These are phyloP conservation scores for Amoebophrya sp. DNA, from an alignment of 169 alveolate genomes.

Conservation along the genomic window DNA sequence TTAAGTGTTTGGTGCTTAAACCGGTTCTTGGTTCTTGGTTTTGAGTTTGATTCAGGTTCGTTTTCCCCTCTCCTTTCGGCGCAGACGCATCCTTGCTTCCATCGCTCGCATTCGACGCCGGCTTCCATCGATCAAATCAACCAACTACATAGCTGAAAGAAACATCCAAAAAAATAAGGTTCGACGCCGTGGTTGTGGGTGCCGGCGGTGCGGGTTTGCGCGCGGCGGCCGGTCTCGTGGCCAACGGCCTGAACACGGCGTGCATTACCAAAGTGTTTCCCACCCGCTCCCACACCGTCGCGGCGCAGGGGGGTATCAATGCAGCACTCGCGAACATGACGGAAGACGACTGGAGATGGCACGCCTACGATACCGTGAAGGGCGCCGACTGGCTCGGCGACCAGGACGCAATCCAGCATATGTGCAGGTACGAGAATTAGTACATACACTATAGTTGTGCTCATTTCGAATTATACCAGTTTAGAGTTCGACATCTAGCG, in stretches of 20 bases:
- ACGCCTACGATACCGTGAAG: constrained; percentile 82
- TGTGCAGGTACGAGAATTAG: constrained; percentile 77
- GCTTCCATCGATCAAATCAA: constrained; percentile 57
- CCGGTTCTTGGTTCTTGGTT: no score
- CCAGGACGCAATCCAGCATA: constrained; percentile 91
- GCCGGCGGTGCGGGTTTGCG: constrained; percentile 98
- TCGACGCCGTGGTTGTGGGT: constrained; percentile 94
- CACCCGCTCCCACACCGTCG: constrained; percentile 96
- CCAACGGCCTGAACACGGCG: constrained; percentile 66
- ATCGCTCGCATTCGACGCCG: no score
- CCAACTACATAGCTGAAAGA: no score
- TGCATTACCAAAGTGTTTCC: constrained; percentile 90
- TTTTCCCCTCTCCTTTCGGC: no score
- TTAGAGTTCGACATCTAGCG: no score
- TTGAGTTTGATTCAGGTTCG: no score
- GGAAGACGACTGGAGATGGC: constrained; percentile 83
- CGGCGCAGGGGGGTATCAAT: constrained; percentile 91
- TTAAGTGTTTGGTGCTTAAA: no score
- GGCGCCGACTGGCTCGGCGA: constrained; percentile 89
- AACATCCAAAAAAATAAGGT: no score
- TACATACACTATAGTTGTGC: no score
- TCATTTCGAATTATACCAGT: no score
- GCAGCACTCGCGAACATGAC: constrained; percentile 88
- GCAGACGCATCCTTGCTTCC: no score
- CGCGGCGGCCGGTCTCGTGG: constrained; percentile 82